phyloP scores from a whole-genome alignment of 2,329 filamentous ascomycete species.

The Albophoma yamanashiensis region DNA sequence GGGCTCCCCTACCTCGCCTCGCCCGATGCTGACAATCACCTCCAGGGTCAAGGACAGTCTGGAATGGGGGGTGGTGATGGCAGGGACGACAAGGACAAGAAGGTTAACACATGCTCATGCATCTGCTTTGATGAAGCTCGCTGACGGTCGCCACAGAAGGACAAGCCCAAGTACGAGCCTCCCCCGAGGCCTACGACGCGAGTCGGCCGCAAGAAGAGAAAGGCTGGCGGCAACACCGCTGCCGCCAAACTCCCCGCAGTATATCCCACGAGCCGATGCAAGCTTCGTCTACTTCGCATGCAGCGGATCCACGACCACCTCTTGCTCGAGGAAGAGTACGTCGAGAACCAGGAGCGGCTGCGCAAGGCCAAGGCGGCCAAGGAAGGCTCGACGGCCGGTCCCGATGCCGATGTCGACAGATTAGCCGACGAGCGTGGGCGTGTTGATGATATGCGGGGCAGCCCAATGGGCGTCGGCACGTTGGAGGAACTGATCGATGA shows the following conservation, averaged over 20 bases:
- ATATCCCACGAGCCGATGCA: slow-evolving; percentile 94
- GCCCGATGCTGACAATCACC: slow-evolving; percentile 1
- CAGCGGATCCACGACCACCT: slow-evolving; percentile 97
- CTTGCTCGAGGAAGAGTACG: slow-evolving; percentile 93
- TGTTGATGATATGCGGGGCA: slow-evolving; percentile 97
- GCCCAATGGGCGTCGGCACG: slow-evolving; percentile 96
- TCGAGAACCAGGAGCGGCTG: slow-evolving; percentile 95
- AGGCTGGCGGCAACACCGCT: slow-evolving; percentile 82
- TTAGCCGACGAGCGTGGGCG: slow-evolving; percentile 90
- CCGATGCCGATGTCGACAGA: slow-evolving; percentile 65
- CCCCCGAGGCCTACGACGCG: slow-evolving; percentile 94
- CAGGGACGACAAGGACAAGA: slow-evolving; percentile 86
- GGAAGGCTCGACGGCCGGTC: slow-evolving; percentile 55
- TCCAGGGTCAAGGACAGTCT: slow-evolving; percentile 74
- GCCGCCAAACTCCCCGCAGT: slow-evolving; percentile 90
- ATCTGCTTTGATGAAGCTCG: neutral
- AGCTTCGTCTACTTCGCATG: slow-evolving; percentile 93
- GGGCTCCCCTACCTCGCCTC: neutral
- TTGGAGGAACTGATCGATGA: slow-evolving; percentile 98
- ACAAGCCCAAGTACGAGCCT: slow-evolving; percentile 99
- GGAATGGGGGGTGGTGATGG: slow-evolving; percentile 74
- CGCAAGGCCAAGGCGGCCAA: slow-evolving; percentile 82
- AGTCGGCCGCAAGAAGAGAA: slow-evolving; percentile 98
- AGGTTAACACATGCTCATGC: slow-evolving; percentile 42
- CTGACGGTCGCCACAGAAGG: slow-evolving; percentile 55